These are phyloP conservation scores for Ganoderma boninense DNA, from an alignment of 1,284 basidiomycete genomes.

Conservation along the genomic window DNA sequence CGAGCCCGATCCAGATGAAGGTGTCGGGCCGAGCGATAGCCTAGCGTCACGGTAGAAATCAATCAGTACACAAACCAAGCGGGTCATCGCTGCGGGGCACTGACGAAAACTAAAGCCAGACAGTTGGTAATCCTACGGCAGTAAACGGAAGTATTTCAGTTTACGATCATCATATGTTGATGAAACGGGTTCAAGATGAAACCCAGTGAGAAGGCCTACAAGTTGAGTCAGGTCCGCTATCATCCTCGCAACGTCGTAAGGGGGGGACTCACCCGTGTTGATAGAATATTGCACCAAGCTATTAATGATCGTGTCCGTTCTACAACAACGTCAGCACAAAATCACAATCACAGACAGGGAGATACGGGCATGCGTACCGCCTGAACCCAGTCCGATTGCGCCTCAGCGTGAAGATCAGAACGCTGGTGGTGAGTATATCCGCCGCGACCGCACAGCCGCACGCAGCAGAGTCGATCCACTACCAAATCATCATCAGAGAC, in stretches of 20 bases:
- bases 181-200: not conserved
- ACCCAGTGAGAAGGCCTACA: conserved; percentile 17
- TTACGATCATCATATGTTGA: too few relatives aligned
- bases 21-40: conserved; percentile 8
- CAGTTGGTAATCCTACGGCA: conserved; percentile 1
- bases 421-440: conserved; percentile 11
- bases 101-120: conserved; percentile 6
- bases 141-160: not conserved
- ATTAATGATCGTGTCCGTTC: conserved; percentile 15
- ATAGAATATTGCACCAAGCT: conserved; percentile 15
- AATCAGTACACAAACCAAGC: not conserved
- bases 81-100: not conserved
- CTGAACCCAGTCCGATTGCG: conserved; percentile 13
- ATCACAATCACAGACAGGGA: too few relatives aligned
- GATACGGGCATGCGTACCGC: too few relatives aligned
- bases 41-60: not conserved
- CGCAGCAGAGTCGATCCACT: conserved; percentile 21
- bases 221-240: not conserved
- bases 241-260: not conserved
- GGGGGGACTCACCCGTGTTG: conserved; percentile 12
- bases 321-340: not conserved
- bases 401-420: conserved; percentile 13
- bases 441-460: conserved; percentile 11
- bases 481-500: not conserved
- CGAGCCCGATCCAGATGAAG: conserved; percentile 14